These are phyloP conservation scores for Ensete ventricosum DNA, from an alignment of 176 grass and related monocot genomes.

Conservation along the genomic window DNA sequence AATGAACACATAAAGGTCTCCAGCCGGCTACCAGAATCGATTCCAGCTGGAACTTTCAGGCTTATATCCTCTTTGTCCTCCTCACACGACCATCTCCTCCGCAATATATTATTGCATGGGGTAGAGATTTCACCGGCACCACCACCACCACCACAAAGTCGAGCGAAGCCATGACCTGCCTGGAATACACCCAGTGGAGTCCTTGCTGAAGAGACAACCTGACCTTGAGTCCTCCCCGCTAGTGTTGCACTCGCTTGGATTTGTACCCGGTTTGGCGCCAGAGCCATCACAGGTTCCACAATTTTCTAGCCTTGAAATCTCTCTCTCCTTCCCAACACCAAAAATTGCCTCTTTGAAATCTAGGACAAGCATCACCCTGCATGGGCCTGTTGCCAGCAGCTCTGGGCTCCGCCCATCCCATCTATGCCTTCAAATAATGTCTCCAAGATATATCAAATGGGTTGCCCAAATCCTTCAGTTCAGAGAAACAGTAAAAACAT, in stretches of 20 bases:
- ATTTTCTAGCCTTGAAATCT: constrained; percentile 63
- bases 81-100: constrained; percentile 78
- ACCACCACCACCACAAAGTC: constrained; percentile 30
- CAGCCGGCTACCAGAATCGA: constrained; percentile 96
- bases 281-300: constrained; percentile 79
- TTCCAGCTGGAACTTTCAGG: constrained; percentile 85
- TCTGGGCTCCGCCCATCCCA: constrained; percentile 46
- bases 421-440: constrained; percentile 76
- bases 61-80: constrained; percentile 93
- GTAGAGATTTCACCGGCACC: constrained; percentile 82
- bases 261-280: constrained; percentile 86
- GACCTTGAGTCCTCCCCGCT: constrained; percentile 68
- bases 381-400: constrained; percentile 79
- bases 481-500: background rate
- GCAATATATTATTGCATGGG: constrained; percentile 78
- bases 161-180: constrained; percentile 80
- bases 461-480: constrained; percentile 75
- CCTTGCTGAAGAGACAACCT: constrained; percentile 77
- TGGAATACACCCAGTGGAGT: constrained; percentile 97
- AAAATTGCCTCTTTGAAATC: constrained; percentile 95
- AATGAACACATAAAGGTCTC: constrained; percentile 92
- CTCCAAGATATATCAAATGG: constrained; percentile 96
- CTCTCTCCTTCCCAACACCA: constrained; percentile 90
- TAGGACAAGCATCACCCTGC: constrained; percentile 87
- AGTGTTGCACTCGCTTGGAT: constrained; percentile 57